A percentile compares a stretch with the other conserved stretches of the same genome.
These are phyloP conservation scores for Crithidia sp. DNA, from an alignment of 208 protist genomes.

Conservation along the genomic window DNA sequence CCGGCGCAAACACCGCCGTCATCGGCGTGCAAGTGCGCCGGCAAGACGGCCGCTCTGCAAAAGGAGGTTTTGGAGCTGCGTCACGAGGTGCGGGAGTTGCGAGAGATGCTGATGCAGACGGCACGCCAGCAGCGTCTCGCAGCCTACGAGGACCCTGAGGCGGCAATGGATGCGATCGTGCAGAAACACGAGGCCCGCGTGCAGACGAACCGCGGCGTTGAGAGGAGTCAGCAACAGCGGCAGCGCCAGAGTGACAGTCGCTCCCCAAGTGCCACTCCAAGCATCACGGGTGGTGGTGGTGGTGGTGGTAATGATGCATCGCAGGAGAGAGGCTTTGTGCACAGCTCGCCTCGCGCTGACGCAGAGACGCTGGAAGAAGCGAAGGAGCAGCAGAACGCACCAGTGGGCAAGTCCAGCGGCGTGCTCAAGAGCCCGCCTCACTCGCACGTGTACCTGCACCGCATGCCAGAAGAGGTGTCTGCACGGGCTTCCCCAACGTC, in stretches of 20 bases:
- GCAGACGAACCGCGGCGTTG: not conserved
- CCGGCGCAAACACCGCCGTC: not conserved
- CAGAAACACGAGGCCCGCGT: constrained; percentile 24
- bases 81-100: constrained; percentile 44
- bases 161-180: constrained; percentile 59
- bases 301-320: not conserved
- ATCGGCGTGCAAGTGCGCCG: constrained; percentile 18
- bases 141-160: constrained; percentile 39
- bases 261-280: constrained; percentile 20
- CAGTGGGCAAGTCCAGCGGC: not conserved
- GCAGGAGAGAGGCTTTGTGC: constrained; percentile 12
- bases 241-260: not conserved
- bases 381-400: not conserved
- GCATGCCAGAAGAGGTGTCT: constrained; percentile 9
- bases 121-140: constrained; percentile 37
- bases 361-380: not conserved
- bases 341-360: not conserved
- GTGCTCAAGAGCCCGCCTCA: constrained; percentile 5
- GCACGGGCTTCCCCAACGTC: not conserved
- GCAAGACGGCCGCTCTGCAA: constrained; percentile 31
- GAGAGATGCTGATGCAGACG: constrained; percentile 34
- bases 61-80: constrained; percentile 41
- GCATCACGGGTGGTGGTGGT: constrained; percentile 7
- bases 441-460: not conserved
- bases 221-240: too few species aligned